A percentile compares a stretch with the other conserved stretches of the same genome.
Conservation (phyloP, 2,329 filamentous ascomycete species). For the Colletotrichum scovillei region DNA sequence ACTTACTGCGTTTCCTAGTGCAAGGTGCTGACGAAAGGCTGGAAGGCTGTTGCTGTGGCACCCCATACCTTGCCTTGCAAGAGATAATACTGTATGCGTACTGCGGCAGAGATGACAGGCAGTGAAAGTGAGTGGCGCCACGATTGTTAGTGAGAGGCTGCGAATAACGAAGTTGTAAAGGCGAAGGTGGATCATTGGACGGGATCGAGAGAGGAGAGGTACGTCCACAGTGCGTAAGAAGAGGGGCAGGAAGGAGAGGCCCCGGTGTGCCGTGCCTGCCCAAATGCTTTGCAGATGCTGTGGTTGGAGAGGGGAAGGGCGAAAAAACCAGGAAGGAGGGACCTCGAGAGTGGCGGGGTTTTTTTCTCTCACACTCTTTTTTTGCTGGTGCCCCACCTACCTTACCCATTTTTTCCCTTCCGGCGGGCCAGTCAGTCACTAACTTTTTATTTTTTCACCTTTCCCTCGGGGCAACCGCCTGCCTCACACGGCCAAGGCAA, state of each 20-base stretch:
- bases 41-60: not conserved
- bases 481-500: constrained; percentile 21
- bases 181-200: not conserved
- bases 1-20: too few species aligned
- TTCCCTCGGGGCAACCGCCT: constrained; percentile 27
- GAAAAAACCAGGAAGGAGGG: constrained; percentile 9
- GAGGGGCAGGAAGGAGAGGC: too few species aligned
- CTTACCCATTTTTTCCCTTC: constrained; percentile 32
- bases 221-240: constrained; percentile 4
- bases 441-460: constrained; percentile 34
- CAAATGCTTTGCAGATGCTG: constrained; percentile 9
- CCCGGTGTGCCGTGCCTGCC: not conserved
- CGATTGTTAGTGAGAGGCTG: not conserved
- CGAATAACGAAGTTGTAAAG: not conserved
- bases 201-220: not conserved
- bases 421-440: constrained; percentile 30
- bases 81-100: not conserved
- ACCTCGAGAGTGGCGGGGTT: constrained; percentile 36
- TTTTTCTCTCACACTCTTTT: constrained; percentile 33
- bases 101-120: not conserved
- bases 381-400: constrained; percentile 38
- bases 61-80: not conserved
- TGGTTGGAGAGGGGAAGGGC: not conserved
- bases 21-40: not conserved
- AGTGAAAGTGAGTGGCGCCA: constrained; percentile 13